phyloP scores from a whole-genome alignment of 495 filamentous ascomycete species.

The Podospora tetraspora region DNA sequence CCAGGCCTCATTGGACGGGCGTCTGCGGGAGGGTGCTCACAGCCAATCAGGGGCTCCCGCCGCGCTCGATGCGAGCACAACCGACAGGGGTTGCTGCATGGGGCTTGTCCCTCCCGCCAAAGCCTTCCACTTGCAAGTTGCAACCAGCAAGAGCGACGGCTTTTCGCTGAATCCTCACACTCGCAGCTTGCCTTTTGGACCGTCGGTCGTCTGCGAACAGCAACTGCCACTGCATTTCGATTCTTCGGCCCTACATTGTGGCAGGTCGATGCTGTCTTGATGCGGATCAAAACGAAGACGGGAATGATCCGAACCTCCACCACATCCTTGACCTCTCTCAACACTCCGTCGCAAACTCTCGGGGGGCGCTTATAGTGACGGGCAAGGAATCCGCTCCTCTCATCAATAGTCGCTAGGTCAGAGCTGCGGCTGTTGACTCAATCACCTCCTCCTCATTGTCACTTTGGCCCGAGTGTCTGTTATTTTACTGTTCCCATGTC shows the following conservation, averaged over 20 bases:
- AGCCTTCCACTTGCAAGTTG: neutral
- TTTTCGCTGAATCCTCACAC: neutral
- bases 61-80: constrained; percentile 14
- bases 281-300: no score
- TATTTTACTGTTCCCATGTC: neutral
- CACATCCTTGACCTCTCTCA: neutral
- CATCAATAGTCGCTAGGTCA: constrained; percentile 5
- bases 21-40: constrained; percentile 4
- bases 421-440: constrained; percentile 14
- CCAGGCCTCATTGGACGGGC: constrained; percentile 21
- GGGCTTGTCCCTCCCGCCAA: constrained; percentile 1
- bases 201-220: neutral
- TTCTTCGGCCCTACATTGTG: neutral
- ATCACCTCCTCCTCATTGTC: constrained; percentile 3
- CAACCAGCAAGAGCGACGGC: neutral
- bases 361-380: constrained; percentile 7
- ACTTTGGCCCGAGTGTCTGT: constrained; percentile 1
- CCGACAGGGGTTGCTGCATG: neutral
- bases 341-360: neutral
- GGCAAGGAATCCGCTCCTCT: constrained; percentile 9
- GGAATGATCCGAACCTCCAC: no score
- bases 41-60: constrained; percentile 14
- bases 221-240: neutral
- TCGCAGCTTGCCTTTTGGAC: neutral
- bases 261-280: neutral